Base-by-base conservation (phyloP, 169 alveolate genomes). In the Plasmodium chabaudi region DNA sequence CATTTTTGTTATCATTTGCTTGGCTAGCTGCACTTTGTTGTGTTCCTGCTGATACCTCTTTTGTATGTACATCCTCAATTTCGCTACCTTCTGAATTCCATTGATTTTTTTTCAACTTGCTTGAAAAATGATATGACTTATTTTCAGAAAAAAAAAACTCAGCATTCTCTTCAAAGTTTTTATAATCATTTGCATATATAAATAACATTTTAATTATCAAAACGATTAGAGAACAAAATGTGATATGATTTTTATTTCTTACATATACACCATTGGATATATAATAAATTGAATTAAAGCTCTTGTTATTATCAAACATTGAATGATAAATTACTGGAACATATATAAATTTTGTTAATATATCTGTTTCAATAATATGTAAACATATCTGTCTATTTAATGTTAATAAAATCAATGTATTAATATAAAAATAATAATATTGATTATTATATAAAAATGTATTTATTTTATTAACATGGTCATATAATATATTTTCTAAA, bases 151-250 rank as follows among this genome's bases (percentile, higher is more conserved):
- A 21, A 15, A 55, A 21, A 47, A 57, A 15, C 25, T 72, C 57
- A 5, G 6, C 2, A 72, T 21, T 17, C 9, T 23, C 13, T 25
- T 65, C 49, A 9, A 15, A 25, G 0, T 55, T 46, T 44, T 15
- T 15, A 19, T 27, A 56, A 51, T 63, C 53, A 21, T 82, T 82
- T 46, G 68, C 64, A 67, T 67, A 82, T 5, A 82, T 49, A 27
- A 67, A 82, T 6, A 82, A 27, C 64, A 82, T 55, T 13, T 82
- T 82, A 19, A 82, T 82, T 9, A 82, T 47, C 10, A 82, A 25
- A 1, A 82, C 90, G 15, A 82, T 82, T n/a, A 82, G 25, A n/a
- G 90, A 82, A 60, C 90, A 82, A 2, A 82, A 70, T 0, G 57
- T 42, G 0, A 82, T 82, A 19, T 82, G 90, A 7, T 82, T 68